A percentile compares a stretch with the other conserved stretches of the same genome.
Evolutionary conservation across 306 rosid genomes (phyloP).

Genomic region (Lagenaria siceraria): DNA sequence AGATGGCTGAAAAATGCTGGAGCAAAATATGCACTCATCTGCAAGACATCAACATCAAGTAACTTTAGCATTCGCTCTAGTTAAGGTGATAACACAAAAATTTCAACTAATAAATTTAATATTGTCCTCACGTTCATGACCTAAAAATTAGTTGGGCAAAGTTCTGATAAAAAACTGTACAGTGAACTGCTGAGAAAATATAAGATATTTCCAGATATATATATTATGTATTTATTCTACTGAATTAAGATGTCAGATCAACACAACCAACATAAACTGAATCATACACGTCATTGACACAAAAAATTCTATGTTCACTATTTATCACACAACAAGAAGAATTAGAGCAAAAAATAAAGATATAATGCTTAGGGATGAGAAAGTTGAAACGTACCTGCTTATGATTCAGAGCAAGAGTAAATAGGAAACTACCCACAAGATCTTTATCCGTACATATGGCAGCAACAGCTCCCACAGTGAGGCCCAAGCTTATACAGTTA

Average conservation of each 20-base stretch:
- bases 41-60: slow-evolving; percentile 20
- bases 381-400: slow-evolving; percentile 44
- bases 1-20: slow-evolving; percentile 93
- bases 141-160: neutral
- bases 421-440: slow-evolving; percentile 47
- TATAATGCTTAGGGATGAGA: neutral
- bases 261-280: neutral
- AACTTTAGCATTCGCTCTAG: neutral
- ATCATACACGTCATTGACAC: neutral
- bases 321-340: neutral
- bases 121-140: neutral
- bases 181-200: neutral
- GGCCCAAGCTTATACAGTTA: slow-evolving; percentile 86
- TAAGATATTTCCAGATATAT: neutral
- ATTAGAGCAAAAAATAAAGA: neutral
- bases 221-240: neutral
- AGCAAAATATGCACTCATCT: slow-evolving; percentile 92
- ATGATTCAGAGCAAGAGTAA: slow-evolving; percentile 69
- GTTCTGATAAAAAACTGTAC: neutral
- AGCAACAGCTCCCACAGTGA: slow-evolving; percentile 67
- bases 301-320: neutral
- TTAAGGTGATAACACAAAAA: neutral
- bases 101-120: neutral
- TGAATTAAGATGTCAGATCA: neutral
- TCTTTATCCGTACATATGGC: slow-evolving; percentile 52